Conservation (phyloP, 1,284 basidiomycete species). For the Pseudozyma tsukubaensis region DNA sequence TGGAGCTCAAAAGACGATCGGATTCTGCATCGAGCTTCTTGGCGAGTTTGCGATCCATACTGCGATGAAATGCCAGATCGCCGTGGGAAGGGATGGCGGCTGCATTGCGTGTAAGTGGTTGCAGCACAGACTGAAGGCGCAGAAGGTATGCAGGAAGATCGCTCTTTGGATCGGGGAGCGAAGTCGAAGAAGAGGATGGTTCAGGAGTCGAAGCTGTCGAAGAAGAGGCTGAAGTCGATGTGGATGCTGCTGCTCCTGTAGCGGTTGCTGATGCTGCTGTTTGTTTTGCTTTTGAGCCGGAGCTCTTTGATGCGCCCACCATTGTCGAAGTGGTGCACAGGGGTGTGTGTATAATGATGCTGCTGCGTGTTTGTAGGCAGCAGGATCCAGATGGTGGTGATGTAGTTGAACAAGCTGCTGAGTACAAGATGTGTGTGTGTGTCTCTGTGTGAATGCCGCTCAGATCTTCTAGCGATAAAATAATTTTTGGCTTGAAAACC, state of each 20-base stretch:
- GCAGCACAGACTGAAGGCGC: slow-evolving; percentile 50
- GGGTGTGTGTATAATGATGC: background rate
- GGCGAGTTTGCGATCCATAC: slow-evolving; percentile 80
- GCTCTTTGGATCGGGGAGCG: slow-evolving; percentile 33
- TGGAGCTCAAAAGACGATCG: slow-evolving; percentile 71
- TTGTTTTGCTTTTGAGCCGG: slow-evolving; percentile 12
- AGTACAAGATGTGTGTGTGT: too few relatives aligned
- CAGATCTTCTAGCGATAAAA: too few relatives aligned
- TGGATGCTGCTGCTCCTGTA: too few relatives aligned
- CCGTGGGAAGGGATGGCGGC: slow-evolving; percentile 69
- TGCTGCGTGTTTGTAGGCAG: slow-evolving; percentile 4
- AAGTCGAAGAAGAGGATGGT: slow-evolving; percentile 2
- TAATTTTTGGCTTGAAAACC: too few relatives aligned
- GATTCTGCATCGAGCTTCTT: slow-evolving; percentile 77
- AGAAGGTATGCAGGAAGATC: slow-evolving; percentile 42
- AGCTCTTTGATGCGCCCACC: slow-evolving; percentile 12
- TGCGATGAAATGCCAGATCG: slow-evolving; percentile 85
- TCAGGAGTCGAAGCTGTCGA: slow-evolving; percentile 24
- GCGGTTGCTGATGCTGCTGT: slow-evolving; percentile 2
- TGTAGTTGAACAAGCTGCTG: too few relatives aligned
- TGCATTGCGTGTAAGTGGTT: slow-evolving; percentile 58
- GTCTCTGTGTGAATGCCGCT: too few relatives aligned
- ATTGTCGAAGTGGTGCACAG: slow-evolving; percentile 3
- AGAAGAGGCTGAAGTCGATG: slow-evolving; percentile 10
- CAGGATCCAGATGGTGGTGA: slow-evolving; percentile 6